phyloP scores from a whole-genome alignment of 371 early-diverging fungal genomes.

The Apophysomyces sp. region DNA sequence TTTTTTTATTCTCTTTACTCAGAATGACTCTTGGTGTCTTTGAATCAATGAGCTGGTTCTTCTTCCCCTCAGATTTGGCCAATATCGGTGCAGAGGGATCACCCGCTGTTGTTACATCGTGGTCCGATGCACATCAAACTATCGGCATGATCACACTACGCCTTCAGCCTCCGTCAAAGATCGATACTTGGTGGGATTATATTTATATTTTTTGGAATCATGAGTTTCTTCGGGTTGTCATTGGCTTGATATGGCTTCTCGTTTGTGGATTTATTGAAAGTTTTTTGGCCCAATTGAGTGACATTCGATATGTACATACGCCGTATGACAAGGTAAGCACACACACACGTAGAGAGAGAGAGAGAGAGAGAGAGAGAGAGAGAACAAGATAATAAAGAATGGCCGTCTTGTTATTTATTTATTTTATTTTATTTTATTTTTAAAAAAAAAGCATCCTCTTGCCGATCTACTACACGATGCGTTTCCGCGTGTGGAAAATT shows the following conservation, averaged over 20 bases:
- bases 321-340: constrained; percentile 1
- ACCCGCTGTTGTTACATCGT: constrained; percentile 16
- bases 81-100: constrained; percentile 13
- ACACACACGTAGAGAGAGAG: no score
- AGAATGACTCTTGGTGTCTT: not conserved
- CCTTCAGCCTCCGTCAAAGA: constrained; percentile 25
- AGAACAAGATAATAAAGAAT: no score
- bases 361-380: no score
- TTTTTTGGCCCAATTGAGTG: constrained; percentile 37
- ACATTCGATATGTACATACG: constrained; percentile 26
- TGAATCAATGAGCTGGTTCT: not conserved
- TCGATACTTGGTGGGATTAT: constrained; percentile 21
- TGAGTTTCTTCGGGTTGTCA: constrained; percentile 27
- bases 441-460: constrained; percentile 22
- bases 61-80: constrained; percentile 1
- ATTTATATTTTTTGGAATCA: constrained; percentile 26
- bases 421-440: not conserved
- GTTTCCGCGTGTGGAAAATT: constrained; percentile 29
- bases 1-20: not conserved
- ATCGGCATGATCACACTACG: constrained; percentile 27
- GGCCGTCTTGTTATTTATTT: no score
- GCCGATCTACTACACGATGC: constrained; percentile 36
- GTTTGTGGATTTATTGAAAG: constrained; percentile 35
- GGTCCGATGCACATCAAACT: constrained; percentile 21
- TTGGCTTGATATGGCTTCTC: constrained; percentile 22